phyloP scores from a whole-genome alignment of 768 basidiomycete species.

The Psilocybe subaeruginosa region DNA sequence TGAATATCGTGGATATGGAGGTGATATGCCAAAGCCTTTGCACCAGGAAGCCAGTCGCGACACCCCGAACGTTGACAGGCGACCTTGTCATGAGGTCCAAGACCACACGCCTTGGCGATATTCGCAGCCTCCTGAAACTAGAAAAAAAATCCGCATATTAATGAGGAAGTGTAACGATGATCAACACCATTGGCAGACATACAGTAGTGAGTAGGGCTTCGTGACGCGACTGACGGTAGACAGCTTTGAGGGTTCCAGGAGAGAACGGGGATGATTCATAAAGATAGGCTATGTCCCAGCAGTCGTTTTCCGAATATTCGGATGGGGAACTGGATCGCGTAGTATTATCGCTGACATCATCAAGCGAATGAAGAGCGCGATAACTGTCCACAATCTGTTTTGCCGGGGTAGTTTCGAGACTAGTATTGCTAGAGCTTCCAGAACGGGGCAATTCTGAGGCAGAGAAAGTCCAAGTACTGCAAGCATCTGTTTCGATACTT shows the following conservation, averaged over 20 bases:
- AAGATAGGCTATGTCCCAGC: constrained; percentile 17
- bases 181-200: constrained; percentile 20
- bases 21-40: constrained; percentile 52
- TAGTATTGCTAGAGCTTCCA: constrained; percentile 25
- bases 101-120: constrained; percentile 12
- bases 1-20: constrained; percentile 60
- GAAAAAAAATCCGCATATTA: not conserved
- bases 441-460: constrained; percentile 29
- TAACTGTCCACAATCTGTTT: constrained; percentile 41
- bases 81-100: constrained; percentile 30
- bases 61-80: constrained; percentile 50
- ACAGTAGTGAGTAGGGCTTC: constrained; percentile 43
- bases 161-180: not conserved
- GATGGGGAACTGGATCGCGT: constrained; percentile 16
- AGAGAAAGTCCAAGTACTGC: constrained; percentile 40
- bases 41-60: constrained; percentile 40
- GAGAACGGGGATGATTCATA: constrained; percentile 3
- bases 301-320: constrained; percentile 10
- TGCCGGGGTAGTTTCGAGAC: constrained; percentile 37
- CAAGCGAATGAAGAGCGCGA: constrained; percentile 36
- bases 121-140: constrained; percentile 41
- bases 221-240: constrained; percentile 36
- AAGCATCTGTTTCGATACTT: constrained; percentile 27
- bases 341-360: constrained; percentile 14
- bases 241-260: constrained; percentile 28